Conservation (phyloP, 1,284 basidiomycete species). For the Heimioporus retisporus region DNA sequence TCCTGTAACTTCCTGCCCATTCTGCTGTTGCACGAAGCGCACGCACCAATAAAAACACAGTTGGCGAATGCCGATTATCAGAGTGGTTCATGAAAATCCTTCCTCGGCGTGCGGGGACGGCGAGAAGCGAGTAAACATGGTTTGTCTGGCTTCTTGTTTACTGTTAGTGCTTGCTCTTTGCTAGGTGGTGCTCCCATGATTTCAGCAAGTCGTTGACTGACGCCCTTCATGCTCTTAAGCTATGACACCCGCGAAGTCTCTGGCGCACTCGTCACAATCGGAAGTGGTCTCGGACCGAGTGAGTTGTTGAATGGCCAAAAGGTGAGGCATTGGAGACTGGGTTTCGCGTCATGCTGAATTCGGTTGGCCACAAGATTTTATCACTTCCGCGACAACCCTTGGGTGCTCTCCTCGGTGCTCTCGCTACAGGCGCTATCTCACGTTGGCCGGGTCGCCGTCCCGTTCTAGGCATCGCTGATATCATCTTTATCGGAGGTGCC, state of each 20-base stretch:
- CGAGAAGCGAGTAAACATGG: slow-evolving; percentile 72
- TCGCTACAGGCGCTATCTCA: slow-evolving; percentile 76
- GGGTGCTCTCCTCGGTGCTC: slow-evolving; percentile 80
- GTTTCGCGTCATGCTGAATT: neutral
- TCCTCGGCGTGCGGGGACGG: slow-evolving; percentile 36
- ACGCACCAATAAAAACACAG: no score
- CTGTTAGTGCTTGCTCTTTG: slow-evolving; percentile 81
- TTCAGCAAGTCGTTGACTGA: slow-evolving; percentile 8
- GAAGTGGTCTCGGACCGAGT: slow-evolving; percentile 59
- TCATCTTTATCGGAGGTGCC: slow-evolving; percentile 83
- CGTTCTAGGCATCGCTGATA: slow-evolving; percentile 77
- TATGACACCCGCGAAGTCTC: slow-evolving; percentile 88
- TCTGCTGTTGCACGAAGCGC: no score
- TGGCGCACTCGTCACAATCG: slow-evolving; percentile 80
- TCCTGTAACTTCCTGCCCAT: no score
- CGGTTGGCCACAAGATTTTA: slow-evolving; percentile 68
- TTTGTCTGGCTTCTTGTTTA: slow-evolving; percentile 78
- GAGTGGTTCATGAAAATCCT: slow-evolving; percentile 25
- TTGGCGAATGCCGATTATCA: slow-evolving; percentile 4
- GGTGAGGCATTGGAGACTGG: slow-evolving; percentile 44
- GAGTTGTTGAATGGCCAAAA: slow-evolving; percentile 65
- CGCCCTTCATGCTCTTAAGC: slow-evolving; percentile 50
- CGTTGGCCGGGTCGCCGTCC: slow-evolving; percentile 78
- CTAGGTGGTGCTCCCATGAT: slow-evolving; percentile 43
- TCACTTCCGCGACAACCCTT: slow-evolving; percentile 67